These are phyloP conservation scores for Toxicodendron radicans DNA, from an alignment of 345 rosid species.

Conservation along the genomic window DNA sequence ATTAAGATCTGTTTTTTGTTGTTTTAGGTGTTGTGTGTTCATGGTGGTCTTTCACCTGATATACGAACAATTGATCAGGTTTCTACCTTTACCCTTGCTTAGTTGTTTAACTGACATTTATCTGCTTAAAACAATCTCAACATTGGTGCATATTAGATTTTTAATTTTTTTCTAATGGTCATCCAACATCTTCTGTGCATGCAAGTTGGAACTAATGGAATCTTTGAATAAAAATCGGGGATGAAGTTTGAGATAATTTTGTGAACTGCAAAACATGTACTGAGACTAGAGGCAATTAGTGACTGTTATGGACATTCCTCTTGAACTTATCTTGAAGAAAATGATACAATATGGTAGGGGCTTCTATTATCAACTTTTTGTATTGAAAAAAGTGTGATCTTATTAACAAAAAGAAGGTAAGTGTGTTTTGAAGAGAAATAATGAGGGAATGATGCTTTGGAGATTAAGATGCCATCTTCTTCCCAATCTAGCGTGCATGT, in stretches of 20 bases:
- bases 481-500: not conserved
- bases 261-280: not conserved
- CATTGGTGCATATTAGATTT: not conserved
- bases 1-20: constrained; percentile 14
- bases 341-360: not conserved
- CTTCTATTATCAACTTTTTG: not conserved
- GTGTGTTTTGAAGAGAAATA: not conserved
- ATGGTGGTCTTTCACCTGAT: constrained; percentile 99
- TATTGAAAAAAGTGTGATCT: not conserved
- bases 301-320: not conserved
- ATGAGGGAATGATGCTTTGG: not conserved
- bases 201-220: not conserved
- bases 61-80: constrained; percentile 98
- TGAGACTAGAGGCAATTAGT: not conserved
- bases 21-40: constrained; percentile 94
- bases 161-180: not conserved
- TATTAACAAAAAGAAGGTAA: not conserved
- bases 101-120: not conserved
- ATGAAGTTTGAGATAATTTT: constrained; percentile 7
- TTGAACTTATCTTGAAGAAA: not conserved
- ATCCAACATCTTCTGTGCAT: not conserved
- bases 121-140: not conserved
- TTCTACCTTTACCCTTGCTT: not conserved
- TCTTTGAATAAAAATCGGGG: not conserved
- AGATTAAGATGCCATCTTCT: not conserved